These are phyloP conservation scores for Cyclanthera cordifolia DNA, from an alignment of 306 rosid species.

Conservation along the genomic window DNA sequence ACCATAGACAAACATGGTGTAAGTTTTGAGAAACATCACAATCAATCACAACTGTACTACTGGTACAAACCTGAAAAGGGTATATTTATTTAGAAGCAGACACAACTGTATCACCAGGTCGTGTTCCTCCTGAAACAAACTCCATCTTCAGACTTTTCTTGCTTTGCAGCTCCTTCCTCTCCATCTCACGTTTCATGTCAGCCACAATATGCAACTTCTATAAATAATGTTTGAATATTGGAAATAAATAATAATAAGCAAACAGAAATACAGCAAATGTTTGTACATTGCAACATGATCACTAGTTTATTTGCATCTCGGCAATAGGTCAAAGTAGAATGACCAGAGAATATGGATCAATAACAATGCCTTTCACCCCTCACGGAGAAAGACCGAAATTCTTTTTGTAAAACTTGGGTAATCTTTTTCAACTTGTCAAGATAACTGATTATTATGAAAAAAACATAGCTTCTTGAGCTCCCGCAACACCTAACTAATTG, in stretches of 20 bases:
- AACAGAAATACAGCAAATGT: background rate
- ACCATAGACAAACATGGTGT: too few relatives aligned
- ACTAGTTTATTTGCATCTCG: background rate
- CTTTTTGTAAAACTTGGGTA: background rate
- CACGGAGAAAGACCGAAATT: background rate
- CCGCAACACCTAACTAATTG: too few relatives aligned
- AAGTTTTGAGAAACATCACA: background rate
- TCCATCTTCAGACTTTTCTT: constrained; percentile 56
- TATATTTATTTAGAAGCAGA: constrained; percentile 24
- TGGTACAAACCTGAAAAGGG: constrained; percentile 26
- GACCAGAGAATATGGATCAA: background rate
- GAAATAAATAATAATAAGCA: background rate
- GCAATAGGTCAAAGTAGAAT: background rate
- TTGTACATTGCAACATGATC: background rate
- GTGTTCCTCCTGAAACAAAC: constrained; percentile 50
- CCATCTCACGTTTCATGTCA: constrained; percentile 77
- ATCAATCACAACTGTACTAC: constrained; percentile 10
- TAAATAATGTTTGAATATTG: background rate
- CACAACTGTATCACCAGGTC: constrained; percentile 34
- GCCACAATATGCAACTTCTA: constrained; percentile 20
- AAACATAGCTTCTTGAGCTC: too few relatives aligned
- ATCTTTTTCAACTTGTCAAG: background rate
- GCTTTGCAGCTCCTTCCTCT: constrained; percentile 70
- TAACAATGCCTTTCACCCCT: too few relatives aligned
- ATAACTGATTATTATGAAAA: too few relatives aligned